These are phyloP conservation scores for Centaurea solstitialis DNA, from an alignment of 129 eudicot genomes.

Conservation along the genomic window DNA sequence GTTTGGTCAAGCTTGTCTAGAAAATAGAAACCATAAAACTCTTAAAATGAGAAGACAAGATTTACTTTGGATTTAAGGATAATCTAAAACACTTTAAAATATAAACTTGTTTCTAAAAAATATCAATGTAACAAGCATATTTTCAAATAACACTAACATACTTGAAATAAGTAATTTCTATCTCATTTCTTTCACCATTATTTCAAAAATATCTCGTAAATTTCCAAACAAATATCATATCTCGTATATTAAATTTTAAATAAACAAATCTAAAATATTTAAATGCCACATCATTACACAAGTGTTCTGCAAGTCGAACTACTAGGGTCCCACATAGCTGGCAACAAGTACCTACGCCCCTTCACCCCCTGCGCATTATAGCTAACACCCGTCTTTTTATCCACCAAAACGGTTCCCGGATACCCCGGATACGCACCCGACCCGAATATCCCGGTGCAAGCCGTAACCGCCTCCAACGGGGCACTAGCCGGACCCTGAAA, in stretches of 20 bases:
- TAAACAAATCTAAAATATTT: neutral
- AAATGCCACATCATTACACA: conserved; percentile 33
- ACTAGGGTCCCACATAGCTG: conserved; percentile 37
- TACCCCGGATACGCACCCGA: conserved; percentile 51
- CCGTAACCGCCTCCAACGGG: conserved; percentile 47
- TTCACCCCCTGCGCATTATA: conserved; percentile 43
- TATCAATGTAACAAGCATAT: too few species aligned
- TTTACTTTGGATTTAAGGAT: too few species aligned
- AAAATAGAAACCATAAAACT: neutral
- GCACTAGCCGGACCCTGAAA: conserved; percentile 45
- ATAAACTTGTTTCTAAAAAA: too few species aligned
- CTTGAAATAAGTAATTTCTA: too few species aligned
- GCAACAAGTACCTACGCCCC: conserved; percentile 36
- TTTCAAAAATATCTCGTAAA: too few species aligned
- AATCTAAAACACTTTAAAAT: too few species aligned
- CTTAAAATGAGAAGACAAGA: too few species aligned
- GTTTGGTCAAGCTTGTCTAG: neutral
- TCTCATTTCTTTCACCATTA: neutral
- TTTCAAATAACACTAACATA: too few species aligned
- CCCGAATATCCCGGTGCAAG: conserved; percentile 44
- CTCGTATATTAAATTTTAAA: too few species aligned
- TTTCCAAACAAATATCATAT: too few species aligned
- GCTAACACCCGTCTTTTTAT: conserved; percentile 39
- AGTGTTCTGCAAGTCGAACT: conserved; percentile 56
- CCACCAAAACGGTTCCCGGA: conserved; percentile 44